Evolutionary conservation across 2,329 filamentous ascomycete species (phyloP).

Genomic region (Aspergillus quadricinctus): DNA sequence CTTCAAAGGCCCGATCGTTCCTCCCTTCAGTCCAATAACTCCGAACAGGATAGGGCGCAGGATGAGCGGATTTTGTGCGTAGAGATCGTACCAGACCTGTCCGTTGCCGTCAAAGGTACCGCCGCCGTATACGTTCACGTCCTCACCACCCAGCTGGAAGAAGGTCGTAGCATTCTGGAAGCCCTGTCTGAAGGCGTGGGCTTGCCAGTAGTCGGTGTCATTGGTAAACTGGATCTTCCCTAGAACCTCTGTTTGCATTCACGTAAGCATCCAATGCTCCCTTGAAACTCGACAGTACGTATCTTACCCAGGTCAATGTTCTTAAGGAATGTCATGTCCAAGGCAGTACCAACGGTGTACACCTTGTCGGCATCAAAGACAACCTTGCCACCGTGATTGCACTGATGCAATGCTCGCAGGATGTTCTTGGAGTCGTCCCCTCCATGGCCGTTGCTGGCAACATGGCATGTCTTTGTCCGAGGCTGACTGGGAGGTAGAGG

Average conservation of each 20-base stretch:
- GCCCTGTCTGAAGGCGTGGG: conserved; percentile 57
- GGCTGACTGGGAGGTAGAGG: conserved; percentile 23
- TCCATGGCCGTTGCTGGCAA: conserved; percentile 24
- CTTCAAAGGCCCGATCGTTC: conserved; percentile 56
- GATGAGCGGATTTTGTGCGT: conserved; percentile 53
- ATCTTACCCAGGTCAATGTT: conserved; percentile 58
- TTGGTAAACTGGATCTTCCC: conserved; percentile 60
- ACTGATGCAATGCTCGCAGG: conserved; percentile 52
- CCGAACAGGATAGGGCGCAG: conserved; percentile 57
- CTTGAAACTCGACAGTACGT: not conserved
- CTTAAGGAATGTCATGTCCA: conserved; percentile 62
- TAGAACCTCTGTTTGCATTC: conserved; percentile 46
- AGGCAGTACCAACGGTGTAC: conserved; percentile 60
- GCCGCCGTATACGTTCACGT: conserved; percentile 65
- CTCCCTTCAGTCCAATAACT: conserved; percentile 54
- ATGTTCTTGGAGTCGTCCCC: conserved; percentile 51
- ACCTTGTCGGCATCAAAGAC: conserved; percentile 52
- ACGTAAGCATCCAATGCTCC: not conserved
- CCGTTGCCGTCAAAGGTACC: conserved; percentile 62
- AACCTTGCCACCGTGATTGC: conserved; percentile 61
- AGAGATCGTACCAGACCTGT: conserved; percentile 62
- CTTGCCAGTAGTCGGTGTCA: conserved; percentile 66
- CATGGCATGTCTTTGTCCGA: conserved; percentile 27
- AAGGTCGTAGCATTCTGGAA: conserved; percentile 66
- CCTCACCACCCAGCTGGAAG: conserved; percentile 62